Conservation (phyloP, 441 rosid species). For the Populus hybrid region DNA sequence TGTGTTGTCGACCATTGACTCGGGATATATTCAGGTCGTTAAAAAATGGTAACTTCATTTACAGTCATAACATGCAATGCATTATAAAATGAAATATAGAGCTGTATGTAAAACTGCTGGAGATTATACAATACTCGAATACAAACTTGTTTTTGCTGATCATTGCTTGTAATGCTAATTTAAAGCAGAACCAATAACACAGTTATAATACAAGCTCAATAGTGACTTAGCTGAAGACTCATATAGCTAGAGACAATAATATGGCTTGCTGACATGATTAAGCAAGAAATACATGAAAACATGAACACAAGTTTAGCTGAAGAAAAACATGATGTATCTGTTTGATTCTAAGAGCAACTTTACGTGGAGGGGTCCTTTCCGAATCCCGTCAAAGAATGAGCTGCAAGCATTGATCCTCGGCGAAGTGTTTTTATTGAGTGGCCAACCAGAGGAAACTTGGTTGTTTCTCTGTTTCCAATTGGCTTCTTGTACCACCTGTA, state of each 20-base stretch:
- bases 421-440: constrained; percentile 50
- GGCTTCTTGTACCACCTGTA: constrained; percentile 91
- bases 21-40: too few species aligned
- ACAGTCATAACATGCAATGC: neutral
- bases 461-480: constrained; percentile 56
- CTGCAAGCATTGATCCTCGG: constrained; percentile 76
- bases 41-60: too few species aligned
- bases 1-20: too few species aligned
- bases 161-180: neutral
- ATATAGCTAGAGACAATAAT: neutral
- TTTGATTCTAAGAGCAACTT: neutral
- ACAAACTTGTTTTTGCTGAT: neutral
- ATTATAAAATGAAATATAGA: too few species aligned
- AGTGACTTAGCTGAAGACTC: neutral
- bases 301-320: neutral
- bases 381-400: constrained; percentile 88
- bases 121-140: neutral
- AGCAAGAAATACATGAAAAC: neutral
- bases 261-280: too few species aligned
- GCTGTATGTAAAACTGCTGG: neutral
- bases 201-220: neutral
- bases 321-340: constrained; percentile 1
- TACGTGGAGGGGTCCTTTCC: constrained; percentile 64
- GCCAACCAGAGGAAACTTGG: constrained; percentile 51
- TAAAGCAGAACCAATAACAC: neutral